Evolutionary conservation across 768 basidiomycete species (phyloP).

Genomic region (Rhizopogon rudus): DNA sequence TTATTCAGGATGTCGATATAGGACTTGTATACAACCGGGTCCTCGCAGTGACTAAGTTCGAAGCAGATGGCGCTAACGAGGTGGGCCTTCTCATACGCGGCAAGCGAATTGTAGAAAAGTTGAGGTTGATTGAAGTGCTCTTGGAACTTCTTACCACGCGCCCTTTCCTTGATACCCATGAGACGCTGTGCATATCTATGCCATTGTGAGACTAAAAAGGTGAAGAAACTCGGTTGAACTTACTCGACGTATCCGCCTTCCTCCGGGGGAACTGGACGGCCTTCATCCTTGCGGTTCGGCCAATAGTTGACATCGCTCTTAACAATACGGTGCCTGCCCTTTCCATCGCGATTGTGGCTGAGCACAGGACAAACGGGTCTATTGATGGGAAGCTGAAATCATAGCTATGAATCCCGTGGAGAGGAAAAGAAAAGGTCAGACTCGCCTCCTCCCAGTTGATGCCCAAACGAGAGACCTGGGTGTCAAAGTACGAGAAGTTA

Average conservation of each 20-base stretch:
- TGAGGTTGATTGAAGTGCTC: slow-evolving; percentile 73
- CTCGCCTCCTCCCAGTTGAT: slow-evolving; percentile 69
- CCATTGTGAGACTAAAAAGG: slow-evolving; percentile 13
- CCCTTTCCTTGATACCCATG: slow-evolving; percentile 51
- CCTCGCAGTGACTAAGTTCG: slow-evolving; percentile 82
- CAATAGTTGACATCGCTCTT: slow-evolving; percentile 69
- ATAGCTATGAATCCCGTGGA: not conserved
- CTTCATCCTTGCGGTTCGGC: slow-evolving; percentile 65
- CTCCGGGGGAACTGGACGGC: slow-evolving; percentile 40
- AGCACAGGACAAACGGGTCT: slow-evolving; percentile 71
- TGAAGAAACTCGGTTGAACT: slow-evolving; percentile 10
- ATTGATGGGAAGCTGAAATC: slow-evolving; percentile 70
- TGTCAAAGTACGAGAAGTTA: slow-evolving; percentile 87
- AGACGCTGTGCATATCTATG: slow-evolving; percentile 45
- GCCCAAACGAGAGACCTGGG: slow-evolving; percentile 76
- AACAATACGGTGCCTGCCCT: slow-evolving; percentile 50
- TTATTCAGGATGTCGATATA: slow-evolving; percentile 67
- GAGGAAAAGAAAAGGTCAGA: not conserved
- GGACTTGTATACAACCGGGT: slow-evolving; percentile 60
- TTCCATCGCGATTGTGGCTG: slow-evolving; percentile 64
- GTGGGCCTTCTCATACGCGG: slow-evolving; percentile 64
- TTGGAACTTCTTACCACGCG: slow-evolving; percentile 68
- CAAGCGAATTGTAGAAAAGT: slow-evolving; percentile 82
- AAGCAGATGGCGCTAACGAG: slow-evolving; percentile 69
- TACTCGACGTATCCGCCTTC: slow-evolving; percentile 60